Base-by-base conservation (phyloP, 1,284 basidiomycete species). In the Fomitopsis schrenkii region DNA sequence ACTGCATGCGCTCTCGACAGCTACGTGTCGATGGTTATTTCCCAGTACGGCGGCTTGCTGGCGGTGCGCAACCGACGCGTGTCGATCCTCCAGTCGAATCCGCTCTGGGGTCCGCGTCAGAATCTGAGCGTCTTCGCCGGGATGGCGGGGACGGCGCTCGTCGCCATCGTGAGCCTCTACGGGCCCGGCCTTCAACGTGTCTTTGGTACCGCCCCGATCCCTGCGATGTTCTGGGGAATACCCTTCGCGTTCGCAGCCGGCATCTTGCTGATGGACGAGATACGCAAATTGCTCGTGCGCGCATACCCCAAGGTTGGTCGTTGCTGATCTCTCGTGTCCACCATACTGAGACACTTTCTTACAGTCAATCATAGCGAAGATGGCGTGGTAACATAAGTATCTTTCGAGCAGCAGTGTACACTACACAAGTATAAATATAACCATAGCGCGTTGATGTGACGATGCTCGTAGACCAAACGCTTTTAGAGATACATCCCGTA, bases 41-140 rank as follows among this genome's bases (percentile, higher is more conserved):
- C 86, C 80, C 88, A 90, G 75, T 89, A 83, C 79, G 85, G 79
- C 66, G 74, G 66, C 40, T 70, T 70, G 28, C 57, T 62, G 9
- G 28, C 58, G 5, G 59, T 61, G 28, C 62, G 63, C 28, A 63
- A 64, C 56, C 53, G 58, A 14, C 65, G 64, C 36, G 62, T 62
- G 9, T 67, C 60, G 6, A 61, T 66, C n/a, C 59, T 65, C 40
- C 60, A 66, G 56, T 65, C 66, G 4, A 66, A 59, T 57, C 61
- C 57, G 15, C 36, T 65, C 57, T 76, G 81, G 67, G 86, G 82
- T 64, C 72, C 83, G 7, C 80, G 79, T 55, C 68, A 58, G n/a
- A 79, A 79, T 62, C 55, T 74, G 41, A 64, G 72, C 10, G 70
- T 79, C 1, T 72, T 71, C 5, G 14, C 66, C 1, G 74, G 74